Conservation (phyloP, 1,139 yeast genomes). For the Lodderomyces orthopsilosis region DNA sequence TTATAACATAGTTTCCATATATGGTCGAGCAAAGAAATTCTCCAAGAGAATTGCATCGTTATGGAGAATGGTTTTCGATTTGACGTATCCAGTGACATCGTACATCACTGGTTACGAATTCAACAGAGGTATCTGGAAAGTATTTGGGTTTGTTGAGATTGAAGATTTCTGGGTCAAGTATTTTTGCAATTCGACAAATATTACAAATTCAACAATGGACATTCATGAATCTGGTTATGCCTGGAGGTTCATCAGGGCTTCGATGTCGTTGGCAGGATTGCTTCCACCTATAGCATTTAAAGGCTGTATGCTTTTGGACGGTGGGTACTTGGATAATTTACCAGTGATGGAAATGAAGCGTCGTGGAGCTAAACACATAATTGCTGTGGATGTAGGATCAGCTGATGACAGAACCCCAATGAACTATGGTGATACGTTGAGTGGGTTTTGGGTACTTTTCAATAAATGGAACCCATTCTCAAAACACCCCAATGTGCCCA, state of each 20-base stretch:
- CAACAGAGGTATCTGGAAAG: slow-evolving; percentile 94
- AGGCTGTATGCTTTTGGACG: slow-evolving; percentile 92
- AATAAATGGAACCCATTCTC: slow-evolving; percentile 93
- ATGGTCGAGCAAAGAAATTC: slow-evolving; percentile 86
- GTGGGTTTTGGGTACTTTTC: slow-evolving; percentile 87
- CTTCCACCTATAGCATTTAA: slow-evolving; percentile 86
- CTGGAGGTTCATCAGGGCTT: slow-evolving; percentile 94
- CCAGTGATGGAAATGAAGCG: slow-evolving; percentile 90
- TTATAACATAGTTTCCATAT: slow-evolving; percentile 85
- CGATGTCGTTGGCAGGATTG: slow-evolving; percentile 94
- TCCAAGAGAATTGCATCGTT: slow-evolving; percentile 76
- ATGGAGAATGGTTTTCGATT: slow-evolving; percentile 81
- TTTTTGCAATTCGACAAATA: slow-evolving; percentile 91
- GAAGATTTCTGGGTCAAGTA: slow-evolving; percentile 95
- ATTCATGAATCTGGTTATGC: slow-evolving; percentile 89
- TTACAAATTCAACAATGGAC: slow-evolving; percentile 94
- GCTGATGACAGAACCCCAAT: slow-evolving; percentile 89
- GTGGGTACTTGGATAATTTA: slow-evolving; percentile 91
- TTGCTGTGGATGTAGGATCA: slow-evolving; percentile 98
- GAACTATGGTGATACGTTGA: slow-evolving; percentile 88
- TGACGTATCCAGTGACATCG: slow-evolving; percentile 91
- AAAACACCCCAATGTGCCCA: slow-evolving; percentile 82
- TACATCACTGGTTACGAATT: slow-evolving; percentile 97
- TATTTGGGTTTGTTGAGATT: slow-evolving; percentile 86
- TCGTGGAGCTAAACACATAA: slow-evolving; percentile 81